phyloP scores from a whole-genome alignment of 768 basidiomycete species.

The Macrolepiota albuminosa region DNA sequence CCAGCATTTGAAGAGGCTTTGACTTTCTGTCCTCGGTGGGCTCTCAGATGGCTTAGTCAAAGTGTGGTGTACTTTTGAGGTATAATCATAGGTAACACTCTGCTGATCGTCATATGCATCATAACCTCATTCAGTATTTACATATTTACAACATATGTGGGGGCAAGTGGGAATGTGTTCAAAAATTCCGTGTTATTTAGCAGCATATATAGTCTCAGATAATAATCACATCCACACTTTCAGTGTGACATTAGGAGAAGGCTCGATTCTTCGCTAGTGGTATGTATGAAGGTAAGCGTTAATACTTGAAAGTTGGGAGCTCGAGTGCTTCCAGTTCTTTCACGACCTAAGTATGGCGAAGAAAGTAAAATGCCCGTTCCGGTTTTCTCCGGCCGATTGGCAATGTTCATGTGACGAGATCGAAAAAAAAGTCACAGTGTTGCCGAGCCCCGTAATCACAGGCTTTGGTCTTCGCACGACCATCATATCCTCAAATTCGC shows the following conservation, averaged over 20 bases:
- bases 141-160: too few species aligned
- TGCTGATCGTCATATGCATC: too few species aligned
- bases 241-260: not conserved
- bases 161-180: too few species aligned
- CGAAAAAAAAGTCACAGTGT: conserved; percentile 7
- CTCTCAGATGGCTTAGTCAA: conserved; percentile 54
- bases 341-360: too few species aligned
- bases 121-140: too few species aligned
- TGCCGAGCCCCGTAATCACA: conserved; percentile 2
- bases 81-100: conserved; percentile 8
- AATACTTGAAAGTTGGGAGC: too few species aligned
- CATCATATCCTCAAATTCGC: conserved; percentile 5
- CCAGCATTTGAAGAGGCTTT: conserved; percentile 69
- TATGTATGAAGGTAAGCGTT: too few species aligned
- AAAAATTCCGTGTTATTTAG: not conserved
- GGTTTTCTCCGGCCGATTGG: conserved; percentile 16
- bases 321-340: too few species aligned
- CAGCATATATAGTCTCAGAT: not conserved
- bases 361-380: not conserved
- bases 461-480: conserved; percentile 13
- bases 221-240: not conserved
- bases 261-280: not conserved
- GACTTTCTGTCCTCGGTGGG: conserved; percentile 64
- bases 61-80: conserved; percentile 33
- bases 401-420: not conserved